These are phyloP conservation scores for Gryganskiella cystojenkinii DNA, from an alignment of 192 early-diverging fungal genomes.

Conservation along the genomic window DNA sequence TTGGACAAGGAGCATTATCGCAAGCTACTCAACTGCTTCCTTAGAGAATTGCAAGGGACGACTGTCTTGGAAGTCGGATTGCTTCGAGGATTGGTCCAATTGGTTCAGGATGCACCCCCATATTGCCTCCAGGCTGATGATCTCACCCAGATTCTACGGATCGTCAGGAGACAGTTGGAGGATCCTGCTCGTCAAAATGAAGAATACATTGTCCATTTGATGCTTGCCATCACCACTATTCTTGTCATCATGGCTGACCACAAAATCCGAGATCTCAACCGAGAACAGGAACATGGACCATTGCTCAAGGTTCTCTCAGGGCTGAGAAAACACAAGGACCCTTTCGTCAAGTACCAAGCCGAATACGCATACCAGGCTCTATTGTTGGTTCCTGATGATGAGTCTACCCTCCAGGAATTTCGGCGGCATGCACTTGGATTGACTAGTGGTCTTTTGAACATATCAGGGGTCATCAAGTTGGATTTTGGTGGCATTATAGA, in stretches of 20 bases:
- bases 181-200: neutral
- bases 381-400: too few relatives aligned
- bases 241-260: slow-evolving; percentile 21
- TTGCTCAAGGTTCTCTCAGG: neutral
- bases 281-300: neutral
- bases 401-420: too few relatives aligned
- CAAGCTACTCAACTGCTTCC: too few relatives aligned
- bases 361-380: neutral
- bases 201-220: neutral
- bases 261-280: slow-evolving; percentile 1
- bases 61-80: too few relatives aligned
- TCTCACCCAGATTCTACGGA: slow-evolving; percentile 5
- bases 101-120: neutral
- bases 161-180: neutral
- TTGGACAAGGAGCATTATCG: too few relatives aligned
- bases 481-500: too few relatives aligned
- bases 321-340: neutral
- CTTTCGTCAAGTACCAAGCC: neutral
- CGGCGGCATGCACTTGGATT: too few relatives aligned
- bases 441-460: too few relatives aligned
- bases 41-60: too few relatives aligned
- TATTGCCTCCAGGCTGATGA: slow-evolving; percentile 1
- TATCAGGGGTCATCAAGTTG: too few relatives aligned
- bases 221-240: neutral
- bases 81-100: too few relatives aligned